Evolutionary conservation across 805 yeast genomes (phyloP).

Genomic region (Myxozyma mucilagina): DNA sequence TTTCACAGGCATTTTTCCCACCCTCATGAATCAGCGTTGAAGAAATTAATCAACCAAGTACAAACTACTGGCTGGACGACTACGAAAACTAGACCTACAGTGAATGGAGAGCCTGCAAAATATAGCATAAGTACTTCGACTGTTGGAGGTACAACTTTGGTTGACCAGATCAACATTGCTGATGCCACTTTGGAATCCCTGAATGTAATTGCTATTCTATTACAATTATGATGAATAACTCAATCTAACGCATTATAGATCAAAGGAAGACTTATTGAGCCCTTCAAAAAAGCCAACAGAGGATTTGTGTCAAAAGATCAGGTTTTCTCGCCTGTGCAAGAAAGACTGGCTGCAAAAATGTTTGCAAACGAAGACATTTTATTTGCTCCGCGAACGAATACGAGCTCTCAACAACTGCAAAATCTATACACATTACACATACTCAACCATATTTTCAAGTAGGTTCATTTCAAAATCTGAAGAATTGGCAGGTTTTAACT

Average conservation of each 20-base stretch:
- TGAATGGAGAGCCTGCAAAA: slow-evolving; percentile 6
- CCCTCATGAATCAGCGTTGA: slow-evolving; percentile 5
- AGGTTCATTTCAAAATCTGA: not conserved
- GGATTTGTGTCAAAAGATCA: slow-evolving; percentile 33
- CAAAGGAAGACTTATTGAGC: slow-evolving; percentile 29
- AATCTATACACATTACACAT: slow-evolving; percentile 68
- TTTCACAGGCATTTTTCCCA: slow-evolving; percentile 69
- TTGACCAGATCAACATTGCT: not conserved
- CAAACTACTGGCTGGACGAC: slow-evolving; percentile 20
- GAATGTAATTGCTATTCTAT: slow-evolving; percentile 1
- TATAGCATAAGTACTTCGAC: slow-evolving; percentile 6
- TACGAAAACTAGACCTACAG: not conserved
- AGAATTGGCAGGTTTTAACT: slow-evolving; percentile 42
- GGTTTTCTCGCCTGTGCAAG: slow-evolving; percentile 50
- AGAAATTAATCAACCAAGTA: slow-evolving; percentile 24
- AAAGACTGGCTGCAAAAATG: slow-evolving; percentile 59
- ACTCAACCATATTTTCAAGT: slow-evolving; percentile 63
- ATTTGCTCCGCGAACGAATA: slow-evolving; percentile 54
- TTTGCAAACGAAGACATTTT: slow-evolving; percentile 71
- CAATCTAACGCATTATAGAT: slow-evolving; percentile 1
- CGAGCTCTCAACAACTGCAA: slow-evolving; percentile 56
- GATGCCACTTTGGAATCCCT: not conserved
- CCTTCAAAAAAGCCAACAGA: slow-evolving; percentile 31
- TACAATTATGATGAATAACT: not conserved
- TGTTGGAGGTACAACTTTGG: slow-evolving; percentile 1